These are phyloP conservation scores for Echinosophora koreensis DNA, from an alignment of 306 rosid genomes.

Conservation along the genomic window DNA sequence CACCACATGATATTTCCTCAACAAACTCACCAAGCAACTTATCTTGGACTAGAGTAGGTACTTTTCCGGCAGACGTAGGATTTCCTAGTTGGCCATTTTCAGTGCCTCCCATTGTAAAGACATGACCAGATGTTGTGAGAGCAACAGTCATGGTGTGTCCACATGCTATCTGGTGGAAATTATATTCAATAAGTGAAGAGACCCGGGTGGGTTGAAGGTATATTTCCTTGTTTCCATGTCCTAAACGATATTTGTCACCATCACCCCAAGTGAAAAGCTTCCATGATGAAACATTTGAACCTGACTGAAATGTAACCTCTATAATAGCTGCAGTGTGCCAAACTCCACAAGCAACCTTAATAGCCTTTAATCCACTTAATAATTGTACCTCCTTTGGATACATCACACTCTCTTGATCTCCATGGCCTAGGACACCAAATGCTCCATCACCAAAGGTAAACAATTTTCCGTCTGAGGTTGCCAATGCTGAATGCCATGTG, in stretches of 20 bases:
- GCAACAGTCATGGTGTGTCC: constrained; percentile 85
- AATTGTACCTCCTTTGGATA: constrained; percentile 84
- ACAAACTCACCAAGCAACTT: constrained; percentile 88
- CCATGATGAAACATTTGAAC: constrained; percentile 56
- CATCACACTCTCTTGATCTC: constrained; percentile 69
- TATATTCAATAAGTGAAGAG: constrained; percentile 80
- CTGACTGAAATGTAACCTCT: constrained; percentile 72
- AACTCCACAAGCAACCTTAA: constrained; percentile 90
- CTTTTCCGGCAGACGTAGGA: constrained; percentile 71
- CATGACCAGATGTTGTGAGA: constrained; percentile 92
- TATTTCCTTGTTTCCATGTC: constrained; percentile 84
- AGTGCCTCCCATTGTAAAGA: constrained; percentile 84
- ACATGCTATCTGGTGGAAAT: constrained; percentile 84
- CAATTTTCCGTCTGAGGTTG: constrained; percentile 81
- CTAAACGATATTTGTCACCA: constrained; percentile 84
- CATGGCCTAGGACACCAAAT: constrained; percentile 89
- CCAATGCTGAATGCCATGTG: constrained; percentile 93
- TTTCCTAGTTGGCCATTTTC: constrained; percentile 87
- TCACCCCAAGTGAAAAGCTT: constrained; percentile 97
- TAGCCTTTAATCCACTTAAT: constrained; percentile 74
- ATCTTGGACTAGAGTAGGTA: constrained; percentile 85
- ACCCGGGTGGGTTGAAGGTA: constrained; percentile 84
- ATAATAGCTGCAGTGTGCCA: constrained; percentile 98
- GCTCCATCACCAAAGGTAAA: constrained; percentile 71
- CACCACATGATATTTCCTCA: constrained; percentile 86